phyloP scores from a whole-genome alignment of 148 eudicot species.

The Pouteria glomerata region DNA sequence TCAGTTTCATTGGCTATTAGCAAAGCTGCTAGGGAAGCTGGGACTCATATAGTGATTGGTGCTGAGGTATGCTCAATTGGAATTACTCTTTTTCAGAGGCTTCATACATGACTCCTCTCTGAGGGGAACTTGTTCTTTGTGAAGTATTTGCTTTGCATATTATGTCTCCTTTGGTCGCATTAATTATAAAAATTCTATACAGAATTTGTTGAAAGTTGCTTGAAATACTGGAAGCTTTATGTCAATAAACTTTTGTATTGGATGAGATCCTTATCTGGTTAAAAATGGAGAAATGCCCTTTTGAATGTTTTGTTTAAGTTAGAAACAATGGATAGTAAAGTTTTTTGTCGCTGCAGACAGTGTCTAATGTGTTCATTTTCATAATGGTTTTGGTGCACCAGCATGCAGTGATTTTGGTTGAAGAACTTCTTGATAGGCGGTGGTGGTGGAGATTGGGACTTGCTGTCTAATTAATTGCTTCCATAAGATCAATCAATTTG shows the following conservation, averaged over 20 bases:
- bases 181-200: neutral
- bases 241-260: neutral
- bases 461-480: neutral
- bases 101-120: neutral
- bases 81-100: slow-evolving; percentile 2
- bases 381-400: neutral
- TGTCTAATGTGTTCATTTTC: neutral
- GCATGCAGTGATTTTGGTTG: neutral
- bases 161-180: neutral
- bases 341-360: no score
- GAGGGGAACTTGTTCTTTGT: neutral
- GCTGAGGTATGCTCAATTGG: slow-evolving; percentile 12
- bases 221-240: neutral
- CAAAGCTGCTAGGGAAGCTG: slow-evolving; percentile 64
- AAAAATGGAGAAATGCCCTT: neutral
- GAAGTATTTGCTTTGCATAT: neutral
- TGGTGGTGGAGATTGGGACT: neutral
- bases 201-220: neutral
- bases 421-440: neutral
- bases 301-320: no score
- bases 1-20: slow-evolving; percentile 52
- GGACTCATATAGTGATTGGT: slow-evolving; percentile 46
- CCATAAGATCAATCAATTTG: neutral
- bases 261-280: neutral
- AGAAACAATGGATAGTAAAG: no score